These are phyloP conservation scores for Niebla homalea DNA, from an alignment of 495 filamentous ascomycete genomes.

Conservation along the genomic window DNA sequence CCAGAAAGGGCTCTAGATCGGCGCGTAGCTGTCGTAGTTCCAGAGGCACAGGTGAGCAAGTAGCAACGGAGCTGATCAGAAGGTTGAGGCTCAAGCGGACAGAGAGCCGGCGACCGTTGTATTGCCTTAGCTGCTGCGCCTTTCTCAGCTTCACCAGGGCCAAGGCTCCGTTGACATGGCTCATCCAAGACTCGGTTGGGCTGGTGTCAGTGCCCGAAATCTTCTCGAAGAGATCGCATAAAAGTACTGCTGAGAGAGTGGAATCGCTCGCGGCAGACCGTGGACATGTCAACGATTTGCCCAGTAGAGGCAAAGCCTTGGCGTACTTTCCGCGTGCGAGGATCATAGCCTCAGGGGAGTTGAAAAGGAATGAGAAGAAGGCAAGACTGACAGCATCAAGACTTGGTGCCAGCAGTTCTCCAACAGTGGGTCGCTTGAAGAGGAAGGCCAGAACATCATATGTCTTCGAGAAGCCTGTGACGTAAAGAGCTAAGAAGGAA, in stretches of 20 bases:
- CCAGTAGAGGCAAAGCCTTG: slow-evolving; percentile 12
- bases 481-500: slow-evolving; percentile 18
- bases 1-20: slow-evolving; percentile 10
- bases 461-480: slow-evolving; percentile 15
- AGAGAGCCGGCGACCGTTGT: slow-evolving; percentile 9
- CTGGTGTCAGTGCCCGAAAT: slow-evolving; percentile 10
- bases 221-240: slow-evolving; percentile 23
- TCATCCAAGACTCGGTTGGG: slow-evolving; percentile 13
- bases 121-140: slow-evolving; percentile 7
- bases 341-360: neutral
- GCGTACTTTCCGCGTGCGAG: slow-evolving; percentile 12
- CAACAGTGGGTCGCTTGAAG: neutral
- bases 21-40: slow-evolving; percentile 14
- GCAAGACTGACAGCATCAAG: slow-evolving; percentile 18
- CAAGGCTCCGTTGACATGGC: slow-evolving; percentile 22
- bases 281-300: slow-evolving; percentile 2
- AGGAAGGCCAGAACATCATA: slow-evolving; percentile 15
- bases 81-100: slow-evolving; percentile 16
- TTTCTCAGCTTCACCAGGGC: slow-evolving; percentile 20
- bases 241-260: slow-evolving; percentile 15
- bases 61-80: slow-evolving; percentile 16
- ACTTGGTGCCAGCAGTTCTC: slow-evolving; percentile 6
- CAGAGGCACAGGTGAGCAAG: slow-evolving; percentile 9
- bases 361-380: slow-evolving; percentile 11
- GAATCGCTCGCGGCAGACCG: slow-evolving; percentile 9